A percentile compares a stretch with the other conserved stretches of the same genome.
Conservation (phyloP, 306 rosid genomes). For the Quercus suber region DNA sequence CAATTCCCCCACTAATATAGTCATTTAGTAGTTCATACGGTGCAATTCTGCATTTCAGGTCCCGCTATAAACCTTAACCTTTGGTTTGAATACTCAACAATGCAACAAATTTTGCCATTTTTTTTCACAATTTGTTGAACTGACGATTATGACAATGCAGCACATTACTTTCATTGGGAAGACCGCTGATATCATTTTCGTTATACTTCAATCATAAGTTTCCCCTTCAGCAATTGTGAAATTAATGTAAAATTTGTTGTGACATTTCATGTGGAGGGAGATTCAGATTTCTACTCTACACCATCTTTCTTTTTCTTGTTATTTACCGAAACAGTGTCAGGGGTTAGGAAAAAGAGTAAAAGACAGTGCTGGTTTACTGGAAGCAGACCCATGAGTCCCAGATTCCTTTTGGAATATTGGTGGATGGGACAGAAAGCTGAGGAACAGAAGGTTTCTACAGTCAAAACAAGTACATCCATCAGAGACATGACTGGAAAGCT, state of each 20-base stretch:
- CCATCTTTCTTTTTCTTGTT: slow-evolving; percentile 25
- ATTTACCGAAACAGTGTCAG: slow-evolving; percentile 39
- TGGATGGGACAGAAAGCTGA: slow-evolving; percentile 98
- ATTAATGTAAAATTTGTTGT: too few species aligned
- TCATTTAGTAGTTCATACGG: slow-evolving; percentile 2
- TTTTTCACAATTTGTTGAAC: too few species aligned
- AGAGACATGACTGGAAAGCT: slow-evolving; percentile 62
- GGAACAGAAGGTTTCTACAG: slow-evolving; percentile 91
- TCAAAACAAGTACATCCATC: slow-evolving; percentile 59
- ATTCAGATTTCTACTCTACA: neutral
- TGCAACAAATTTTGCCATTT: too few species aligned
- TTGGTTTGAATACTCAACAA: neutral
- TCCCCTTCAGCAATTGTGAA: too few species aligned
- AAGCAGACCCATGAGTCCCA: slow-evolving; percentile 63
- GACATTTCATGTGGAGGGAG: neutral
- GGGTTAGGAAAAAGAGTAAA: slow-evolving; percentile 23
- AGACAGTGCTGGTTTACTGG: slow-evolving; percentile 58
- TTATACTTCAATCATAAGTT: too few species aligned
- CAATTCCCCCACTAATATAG: slow-evolving; percentile 3
- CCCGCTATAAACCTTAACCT: slow-evolving; percentile 15
- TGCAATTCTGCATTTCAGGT: slow-evolving; percentile 27
- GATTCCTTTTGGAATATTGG: slow-evolving; percentile 76
- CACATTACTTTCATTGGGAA: too few species aligned
- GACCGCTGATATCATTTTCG: too few species aligned
- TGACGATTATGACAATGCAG: too few species aligned